Conservation (phyloP, 331 rosid species). For the Malus hybrid region DNA sequence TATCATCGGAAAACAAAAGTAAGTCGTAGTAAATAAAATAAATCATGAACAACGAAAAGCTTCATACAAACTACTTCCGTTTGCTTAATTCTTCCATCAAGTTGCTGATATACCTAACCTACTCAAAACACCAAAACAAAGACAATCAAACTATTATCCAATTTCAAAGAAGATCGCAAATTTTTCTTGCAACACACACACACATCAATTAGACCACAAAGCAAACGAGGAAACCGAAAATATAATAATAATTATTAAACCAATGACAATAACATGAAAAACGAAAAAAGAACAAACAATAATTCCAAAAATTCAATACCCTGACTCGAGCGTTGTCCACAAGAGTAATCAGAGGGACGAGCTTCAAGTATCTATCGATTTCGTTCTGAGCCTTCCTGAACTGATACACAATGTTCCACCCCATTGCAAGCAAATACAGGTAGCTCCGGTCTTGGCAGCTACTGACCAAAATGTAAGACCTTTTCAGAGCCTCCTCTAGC, state of each 20-base stretch:
- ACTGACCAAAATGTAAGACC: slow-evolving; percentile 70
- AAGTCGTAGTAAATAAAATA: not conserved
- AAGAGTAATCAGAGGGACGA: slow-evolving; percentile 88
- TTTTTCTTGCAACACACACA: not conserved
- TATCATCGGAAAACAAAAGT: not conserved
- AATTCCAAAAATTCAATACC: slow-evolving; percentile 43
- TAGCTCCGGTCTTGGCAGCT: slow-evolving; percentile 92
- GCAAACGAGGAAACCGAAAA: not conserved
- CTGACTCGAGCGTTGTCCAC: slow-evolving; percentile 96
- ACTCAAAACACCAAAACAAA: not conserved
- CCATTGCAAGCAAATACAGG: slow-evolving; percentile 90
- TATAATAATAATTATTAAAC: not conserved
- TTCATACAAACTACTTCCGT: not conserved
- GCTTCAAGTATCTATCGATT: slow-evolving; percentile 76
- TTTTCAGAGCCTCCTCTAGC: slow-evolving; percentile 88
- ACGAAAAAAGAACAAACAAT: not conserved
- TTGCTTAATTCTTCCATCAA: not conserved
- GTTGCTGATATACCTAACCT: not conserved
- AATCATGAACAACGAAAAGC: not conserved
- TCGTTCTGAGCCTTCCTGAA: slow-evolving; percentile 95
- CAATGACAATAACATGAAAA: not conserved
- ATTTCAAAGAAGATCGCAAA: not conserved
- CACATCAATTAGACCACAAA: not conserved
- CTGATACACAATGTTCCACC: slow-evolving; percentile 95
- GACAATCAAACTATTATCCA: not conserved